phyloP scores from a whole-genome alignment of 768 basidiomycete genomes.

The Rhodotorula kratochvilovae region DNA sequence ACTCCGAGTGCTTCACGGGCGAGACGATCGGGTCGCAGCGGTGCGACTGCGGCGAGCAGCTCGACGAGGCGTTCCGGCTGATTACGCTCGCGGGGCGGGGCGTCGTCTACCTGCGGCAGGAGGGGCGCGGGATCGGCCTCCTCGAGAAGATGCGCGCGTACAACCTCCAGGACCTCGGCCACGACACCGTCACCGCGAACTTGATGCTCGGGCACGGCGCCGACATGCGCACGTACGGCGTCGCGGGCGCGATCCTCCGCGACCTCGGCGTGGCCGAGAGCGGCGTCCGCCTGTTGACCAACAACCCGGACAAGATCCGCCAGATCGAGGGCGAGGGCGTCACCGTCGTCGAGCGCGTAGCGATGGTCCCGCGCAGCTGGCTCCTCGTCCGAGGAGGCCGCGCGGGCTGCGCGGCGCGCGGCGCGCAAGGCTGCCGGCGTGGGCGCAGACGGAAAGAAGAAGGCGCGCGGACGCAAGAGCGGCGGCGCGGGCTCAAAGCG shows the following conservation, averaged over 20 bases:
- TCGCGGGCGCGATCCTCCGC: constrained; percentile 81
- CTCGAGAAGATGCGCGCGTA: constrained; percentile 94
- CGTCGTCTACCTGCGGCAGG: constrained; percentile 90
- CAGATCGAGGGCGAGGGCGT: constrained; percentile 82
- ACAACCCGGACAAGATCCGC: constrained; percentile 94
- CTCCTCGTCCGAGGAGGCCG: constrained; percentile 45
- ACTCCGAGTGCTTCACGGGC: constrained; percentile 98
- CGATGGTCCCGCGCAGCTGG: constrained; percentile 95
- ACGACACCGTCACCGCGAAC: constrained; percentile 98
- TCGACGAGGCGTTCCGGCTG: constrained; percentile 91
- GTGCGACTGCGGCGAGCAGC: constrained; percentile 97
- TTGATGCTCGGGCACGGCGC: constrained; percentile 89
- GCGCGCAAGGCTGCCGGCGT: not conserved
- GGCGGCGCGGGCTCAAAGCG: not conserved
- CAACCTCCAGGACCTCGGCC: constrained; percentile 93
- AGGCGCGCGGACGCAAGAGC: not conserved
- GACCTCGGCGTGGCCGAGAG: constrained; percentile 63
- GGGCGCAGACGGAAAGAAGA: not conserved
- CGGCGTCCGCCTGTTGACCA: constrained; percentile 76
- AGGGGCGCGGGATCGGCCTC: constrained; percentile 93
- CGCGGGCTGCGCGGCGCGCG: constrained; percentile 5
- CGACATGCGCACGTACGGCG: constrained; percentile 86
- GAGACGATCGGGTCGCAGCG: constrained; percentile 96
- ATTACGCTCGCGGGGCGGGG: constrained; percentile 74
- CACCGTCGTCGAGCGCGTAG: constrained; percentile 71